Percentiles rank a stretch among this genome's conserved stretches.
These are phyloP conservation scores for Kwoniella pini DNA, from an alignment of 768 basidiomycete species.

Conservation along the genomic window DNA sequence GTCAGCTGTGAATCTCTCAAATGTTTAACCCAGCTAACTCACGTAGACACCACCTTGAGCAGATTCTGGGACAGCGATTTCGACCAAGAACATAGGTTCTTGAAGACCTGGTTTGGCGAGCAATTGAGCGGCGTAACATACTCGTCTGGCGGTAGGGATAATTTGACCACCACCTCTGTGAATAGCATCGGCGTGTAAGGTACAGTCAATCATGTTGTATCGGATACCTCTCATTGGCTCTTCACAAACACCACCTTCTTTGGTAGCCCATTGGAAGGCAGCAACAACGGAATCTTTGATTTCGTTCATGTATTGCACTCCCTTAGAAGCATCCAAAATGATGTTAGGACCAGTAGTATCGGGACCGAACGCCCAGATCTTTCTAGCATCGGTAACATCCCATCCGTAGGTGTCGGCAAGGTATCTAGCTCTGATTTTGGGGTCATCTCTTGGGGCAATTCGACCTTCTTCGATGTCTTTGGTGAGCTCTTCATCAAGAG, in stretches of 20 bases:
- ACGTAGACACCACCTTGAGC: slow-evolving; percentile 96
- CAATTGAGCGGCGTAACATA: slow-evolving; percentile 90
- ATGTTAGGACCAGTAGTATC: slow-evolving; percentile 96
- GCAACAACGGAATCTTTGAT: slow-evolving; percentile 99
- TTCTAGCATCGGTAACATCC: slow-evolving; percentile 99
- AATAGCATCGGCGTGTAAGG: slow-evolving; percentile 96
- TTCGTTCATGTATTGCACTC: slow-evolving; percentile 98
- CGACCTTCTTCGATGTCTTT: slow-evolving; percentile 86
- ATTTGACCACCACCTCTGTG: slow-evolving; percentile 94
- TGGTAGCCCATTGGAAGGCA: slow-evolving; percentile 99
- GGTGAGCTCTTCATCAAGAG: slow-evolving; percentile 90
- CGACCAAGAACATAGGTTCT: slow-evolving; percentile 97
- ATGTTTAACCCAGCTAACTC: slow-evolving; percentile 17
- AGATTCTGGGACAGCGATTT: slow-evolving; percentile 96
- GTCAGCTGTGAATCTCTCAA: no score
- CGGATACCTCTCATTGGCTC: slow-evolving; percentile 99
- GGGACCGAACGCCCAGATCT: slow-evolving; percentile 99
- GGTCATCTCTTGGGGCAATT: slow-evolving; percentile 90
- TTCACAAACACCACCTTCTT: slow-evolving; percentile 94
- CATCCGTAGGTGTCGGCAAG: slow-evolving; percentile 95
- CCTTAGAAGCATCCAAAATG: slow-evolving; percentile 97
- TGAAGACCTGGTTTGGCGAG: slow-evolving; percentile 88
- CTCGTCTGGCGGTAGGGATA: slow-evolving; percentile 91
- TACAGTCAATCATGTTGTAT: slow-evolving; percentile 93
- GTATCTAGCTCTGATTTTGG: slow-evolving; percentile 90